Evolutionary conservation across 208 protist species (phyloP).

Genomic region (Angomonas ambiguus): DNA sequence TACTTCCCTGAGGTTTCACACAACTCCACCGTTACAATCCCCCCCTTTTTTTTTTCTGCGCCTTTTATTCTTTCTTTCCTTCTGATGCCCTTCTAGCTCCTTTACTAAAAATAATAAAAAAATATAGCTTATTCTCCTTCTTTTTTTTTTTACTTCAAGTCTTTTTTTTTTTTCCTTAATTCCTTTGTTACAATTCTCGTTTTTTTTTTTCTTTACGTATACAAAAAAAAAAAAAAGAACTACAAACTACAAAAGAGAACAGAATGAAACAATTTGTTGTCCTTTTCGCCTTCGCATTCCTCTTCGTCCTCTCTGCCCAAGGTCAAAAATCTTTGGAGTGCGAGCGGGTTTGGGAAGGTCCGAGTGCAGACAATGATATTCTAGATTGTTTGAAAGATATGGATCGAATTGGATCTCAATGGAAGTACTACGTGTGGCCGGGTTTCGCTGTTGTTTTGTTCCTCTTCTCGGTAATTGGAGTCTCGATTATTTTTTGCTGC

Average conservation of each 20-base stretch:
- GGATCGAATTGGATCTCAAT: conserved; percentile 45
- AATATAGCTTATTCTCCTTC: too few relatives aligned
- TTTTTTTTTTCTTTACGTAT: conserved; percentile 3
- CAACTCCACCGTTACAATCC: too few relatives aligned
- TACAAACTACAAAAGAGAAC: too few relatives aligned
- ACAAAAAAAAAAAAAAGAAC: neutral
- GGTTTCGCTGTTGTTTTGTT: conserved; percentile 48
- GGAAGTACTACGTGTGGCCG: conserved; percentile 53
- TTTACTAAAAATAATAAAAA: too few relatives aligned
- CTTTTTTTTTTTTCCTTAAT: conserved; percentile 5
- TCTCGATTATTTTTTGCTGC: conserved; percentile 58
- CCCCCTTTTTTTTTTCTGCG: too few relatives aligned
- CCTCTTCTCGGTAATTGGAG: conserved; percentile 39
- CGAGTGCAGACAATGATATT: conserved; percentile 47
- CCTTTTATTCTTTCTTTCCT: too few relatives aligned
- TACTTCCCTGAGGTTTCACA: too few relatives aligned
- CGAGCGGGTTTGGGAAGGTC: conserved; percentile 60
- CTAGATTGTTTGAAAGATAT: conserved; percentile 45
- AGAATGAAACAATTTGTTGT: conserved; percentile 17
- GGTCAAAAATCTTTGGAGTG: conserved; percentile 66
- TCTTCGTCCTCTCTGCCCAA: conserved; percentile 26
- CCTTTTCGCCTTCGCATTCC: conserved; percentile 21
- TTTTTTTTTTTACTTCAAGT: neutral
- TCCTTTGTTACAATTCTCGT: neutral
- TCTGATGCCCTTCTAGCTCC: too few relatives aligned